These are phyloP conservation scores for Hypoxylon fuscum DNA, from an alignment of 495 filamentous ascomycete species.

Conservation along the genomic window DNA sequence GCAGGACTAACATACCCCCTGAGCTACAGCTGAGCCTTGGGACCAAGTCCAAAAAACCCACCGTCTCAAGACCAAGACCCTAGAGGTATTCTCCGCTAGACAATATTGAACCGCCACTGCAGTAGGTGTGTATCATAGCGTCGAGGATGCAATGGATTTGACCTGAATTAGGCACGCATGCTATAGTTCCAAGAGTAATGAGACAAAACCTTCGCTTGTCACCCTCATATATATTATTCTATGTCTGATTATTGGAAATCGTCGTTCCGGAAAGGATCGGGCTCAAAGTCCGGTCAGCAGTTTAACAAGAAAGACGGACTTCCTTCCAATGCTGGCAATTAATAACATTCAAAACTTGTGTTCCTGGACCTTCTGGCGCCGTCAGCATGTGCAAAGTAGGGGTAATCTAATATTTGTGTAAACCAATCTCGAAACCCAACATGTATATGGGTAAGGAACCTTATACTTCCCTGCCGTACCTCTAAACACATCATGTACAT, in stretches of 20 bases:
- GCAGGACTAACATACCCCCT: slow-evolving; percentile 12
- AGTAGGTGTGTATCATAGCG: slow-evolving; percentile 16
- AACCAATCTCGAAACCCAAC: slow-evolving; percentile 28
- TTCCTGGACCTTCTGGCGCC: slow-evolving; percentile 13
- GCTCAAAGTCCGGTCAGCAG: slow-evolving; percentile 27
- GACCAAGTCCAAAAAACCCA: slow-evolving; percentile 4
- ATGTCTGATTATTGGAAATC: slow-evolving; percentile 4
- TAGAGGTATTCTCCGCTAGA: not conserved
- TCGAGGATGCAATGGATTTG: slow-evolving; percentile 13
- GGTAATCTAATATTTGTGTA: slow-evolving; percentile 26
- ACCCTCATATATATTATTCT: slow-evolving; percentile 9
- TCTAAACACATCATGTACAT: slow-evolving; percentile 21
- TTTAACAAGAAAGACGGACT: slow-evolving; percentile 20
- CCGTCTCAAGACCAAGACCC: not conserved
- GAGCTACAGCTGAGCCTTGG: slow-evolving; percentile 35
- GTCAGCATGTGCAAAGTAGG: slow-evolving; percentile 26
- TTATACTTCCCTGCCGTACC: slow-evolving; percentile 21
- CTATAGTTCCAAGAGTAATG: slow-evolving; percentile 4
- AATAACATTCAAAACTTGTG: slow-evolving; percentile 10
- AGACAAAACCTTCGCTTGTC: slow-evolving; percentile 6
- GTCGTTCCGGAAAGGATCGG: slow-evolving; percentile 26
- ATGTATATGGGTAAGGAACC: slow-evolving; percentile 23
- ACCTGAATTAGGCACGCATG: slow-evolving; percentile 26
- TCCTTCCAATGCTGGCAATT: slow-evolving; percentile 32
- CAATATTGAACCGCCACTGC: slow-evolving; percentile 15